Percentiles rank a stretch among this genome's conserved stretches.
These are phyloP conservation scores for Akanthomyces dipterigenus DNA, from an alignment of 2,329 filamentous ascomycete genomes.

Conservation along the genomic window DNA sequence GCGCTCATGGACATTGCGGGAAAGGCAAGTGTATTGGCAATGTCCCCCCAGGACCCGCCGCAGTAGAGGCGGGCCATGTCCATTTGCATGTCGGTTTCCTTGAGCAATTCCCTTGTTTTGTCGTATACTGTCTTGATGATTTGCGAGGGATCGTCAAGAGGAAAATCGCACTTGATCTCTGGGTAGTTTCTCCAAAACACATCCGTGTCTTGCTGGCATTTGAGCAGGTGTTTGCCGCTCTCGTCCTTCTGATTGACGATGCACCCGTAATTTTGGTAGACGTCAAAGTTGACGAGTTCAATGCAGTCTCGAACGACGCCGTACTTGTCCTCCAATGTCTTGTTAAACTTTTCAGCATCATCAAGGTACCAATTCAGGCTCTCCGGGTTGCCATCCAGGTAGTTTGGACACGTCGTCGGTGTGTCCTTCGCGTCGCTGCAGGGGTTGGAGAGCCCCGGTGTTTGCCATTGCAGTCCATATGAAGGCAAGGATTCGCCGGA, in stretches of 20 bases:
- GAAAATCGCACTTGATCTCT: not conserved
- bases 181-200: not conserved
- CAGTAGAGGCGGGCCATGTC: not conserved
- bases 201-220: not conserved
- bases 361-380: not conserved
- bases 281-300: not conserved
- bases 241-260: not conserved
- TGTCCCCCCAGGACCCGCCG: not conserved
- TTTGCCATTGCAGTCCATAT: not conserved
- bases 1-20: constrained; percentile 8
- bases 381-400: not conserved
- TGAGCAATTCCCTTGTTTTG: not conserved
- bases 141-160: not conserved
- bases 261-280: constrained; percentile 5
- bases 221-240: not conserved
- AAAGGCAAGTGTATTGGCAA: not conserved
- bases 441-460: not conserved
- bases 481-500: not conserved
- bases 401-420: not conserved
- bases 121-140: not conserved
- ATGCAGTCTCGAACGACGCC: not conserved
- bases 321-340: not conserved
- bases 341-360: constrained; percentile 5
- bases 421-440: not conserved
- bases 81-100: not conserved